A percentile compares a stretch with the other conserved stretches of the same genome.
These are phyloP conservation scores for Samsoniella hepiali DNA, from an alignment of 2,329 filamentous ascomycete genomes.

Conservation along the genomic window DNA sequence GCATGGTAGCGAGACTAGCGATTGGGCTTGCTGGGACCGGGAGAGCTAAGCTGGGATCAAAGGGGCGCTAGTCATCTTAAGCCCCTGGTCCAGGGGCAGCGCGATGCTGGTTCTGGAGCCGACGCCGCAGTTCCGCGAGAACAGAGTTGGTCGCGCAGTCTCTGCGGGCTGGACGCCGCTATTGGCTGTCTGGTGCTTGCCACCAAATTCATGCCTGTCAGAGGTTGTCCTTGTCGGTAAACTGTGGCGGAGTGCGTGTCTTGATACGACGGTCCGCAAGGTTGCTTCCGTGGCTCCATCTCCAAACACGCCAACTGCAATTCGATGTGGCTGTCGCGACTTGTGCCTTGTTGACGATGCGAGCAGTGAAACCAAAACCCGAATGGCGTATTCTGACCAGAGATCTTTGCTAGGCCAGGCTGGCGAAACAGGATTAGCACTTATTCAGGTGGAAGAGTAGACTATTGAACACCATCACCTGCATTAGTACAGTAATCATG, in stretches of 20 bases:
- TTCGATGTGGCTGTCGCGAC: background rate
- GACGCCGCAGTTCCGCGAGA: background rate
- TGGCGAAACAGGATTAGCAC: background rate
- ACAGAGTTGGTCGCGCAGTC: background rate
- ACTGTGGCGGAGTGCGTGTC: background rate
- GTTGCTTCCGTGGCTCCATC: background rate
- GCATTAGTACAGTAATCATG: conserved; percentile 16
- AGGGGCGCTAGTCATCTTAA: background rate
- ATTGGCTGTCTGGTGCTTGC: background rate
- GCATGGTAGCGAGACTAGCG: conserved; percentile 15
- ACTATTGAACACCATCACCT: conserved; percentile 17
- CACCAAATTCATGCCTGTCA: background rate
- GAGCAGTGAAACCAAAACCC: background rate
- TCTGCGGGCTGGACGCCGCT: background rate
- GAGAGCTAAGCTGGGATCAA: conserved; percentile 3
- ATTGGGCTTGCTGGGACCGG: conserved; percentile 8
- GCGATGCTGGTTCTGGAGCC: background rate
- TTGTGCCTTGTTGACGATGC: background rate
- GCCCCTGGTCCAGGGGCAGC: conserved; percentile 14
- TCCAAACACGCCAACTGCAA: background rate
- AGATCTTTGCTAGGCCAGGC: background rate
- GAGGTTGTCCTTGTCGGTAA: background rate
- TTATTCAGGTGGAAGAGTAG: background rate
- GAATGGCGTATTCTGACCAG: background rate
- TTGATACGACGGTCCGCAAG: background rate